phyloP scores from a whole-genome alignment of 805 yeast species.

The Schizosaccharomyces lindneri region DNA sequence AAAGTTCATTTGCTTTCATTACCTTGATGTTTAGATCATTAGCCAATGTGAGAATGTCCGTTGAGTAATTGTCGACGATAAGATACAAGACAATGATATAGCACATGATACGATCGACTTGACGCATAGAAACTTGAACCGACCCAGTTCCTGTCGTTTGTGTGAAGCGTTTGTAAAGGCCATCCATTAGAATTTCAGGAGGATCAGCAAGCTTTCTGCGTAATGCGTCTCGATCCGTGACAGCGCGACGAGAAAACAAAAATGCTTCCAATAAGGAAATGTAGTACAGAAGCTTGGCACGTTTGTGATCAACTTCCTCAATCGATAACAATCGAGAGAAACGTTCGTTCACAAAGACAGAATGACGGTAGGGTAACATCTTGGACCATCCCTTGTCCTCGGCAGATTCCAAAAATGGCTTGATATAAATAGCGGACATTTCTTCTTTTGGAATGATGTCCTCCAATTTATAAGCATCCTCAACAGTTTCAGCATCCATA shows the following conservation, averaged over 20 bases:
- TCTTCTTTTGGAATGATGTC: conserved; percentile 47
- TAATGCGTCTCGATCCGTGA: conserved; percentile 32
- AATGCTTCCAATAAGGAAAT: conserved; percentile 60
- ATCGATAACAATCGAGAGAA: conserved; percentile 13
- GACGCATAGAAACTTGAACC: conserved; percentile 48
- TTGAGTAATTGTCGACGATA: conserved; percentile 49
- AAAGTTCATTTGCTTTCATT: conserved; percentile 26
- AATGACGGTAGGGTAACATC: conserved; percentile 5
- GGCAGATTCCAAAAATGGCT: conserved; percentile 22
- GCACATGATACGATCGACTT: conserved; percentile 68
- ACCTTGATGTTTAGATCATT: conserved; percentile 66
- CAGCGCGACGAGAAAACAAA: conserved; percentile 43
- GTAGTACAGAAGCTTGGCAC: conserved; percentile 47
- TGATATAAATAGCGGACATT: conserved; percentile 37
- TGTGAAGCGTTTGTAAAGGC: conserved; percentile 48
- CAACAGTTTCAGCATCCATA: conserved; percentile 56
- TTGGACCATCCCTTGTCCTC: conserved; percentile 12
- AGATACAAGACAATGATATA: conserved; percentile 46
- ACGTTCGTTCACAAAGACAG: conserved; percentile 3
- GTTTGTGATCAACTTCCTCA: not conserved
- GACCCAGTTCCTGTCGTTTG: conserved; percentile 27
- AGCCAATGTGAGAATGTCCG: conserved; percentile 61
- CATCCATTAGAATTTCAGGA: conserved; percentile 49
- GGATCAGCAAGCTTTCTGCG: conserved; percentile 36
- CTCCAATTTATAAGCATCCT: conserved; percentile 54